Conservation (phyloP, 108 stramenopile species). For the Conticribra weissflogii region DNA sequence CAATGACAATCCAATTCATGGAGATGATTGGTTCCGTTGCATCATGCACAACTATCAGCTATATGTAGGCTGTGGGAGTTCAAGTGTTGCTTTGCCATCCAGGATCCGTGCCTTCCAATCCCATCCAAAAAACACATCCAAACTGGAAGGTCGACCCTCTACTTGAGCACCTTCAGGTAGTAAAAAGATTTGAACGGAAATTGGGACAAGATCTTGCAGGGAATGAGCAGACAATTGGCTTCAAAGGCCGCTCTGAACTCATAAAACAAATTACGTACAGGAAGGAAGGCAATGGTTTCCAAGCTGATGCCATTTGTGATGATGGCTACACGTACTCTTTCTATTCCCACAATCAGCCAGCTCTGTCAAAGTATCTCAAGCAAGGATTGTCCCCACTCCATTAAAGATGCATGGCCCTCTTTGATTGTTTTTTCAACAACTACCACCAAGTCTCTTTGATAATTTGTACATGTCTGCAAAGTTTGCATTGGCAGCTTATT, state of each 20-base stretch:
- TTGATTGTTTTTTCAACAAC: background rate
- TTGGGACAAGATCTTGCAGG: constrained; percentile 4
- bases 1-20: background rate
- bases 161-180: background rate
- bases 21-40: constrained; percentile 2
- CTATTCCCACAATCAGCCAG: constrained; percentile 12
- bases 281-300: constrained; percentile 9
- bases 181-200: constrained; percentile 10
- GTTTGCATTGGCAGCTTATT: no score
- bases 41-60: background rate
- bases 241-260: no score
- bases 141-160: constrained; percentile 10
- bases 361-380: constrained; percentile 9
- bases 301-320: no score
- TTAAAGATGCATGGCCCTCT: background rate
- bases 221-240: constrained; percentile 6
- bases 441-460: constrained; percentile 1
- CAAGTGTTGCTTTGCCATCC: constrained; percentile 9
- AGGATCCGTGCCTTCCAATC: constrained; percentile 3
- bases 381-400: constrained; percentile 3
- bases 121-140: background rate
- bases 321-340: no score
- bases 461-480: constrained; percentile 24
- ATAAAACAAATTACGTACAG: constrained; percentile 14
- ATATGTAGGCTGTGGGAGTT: background rate